Base-by-base conservation (phyloP, 768 basidiomycete species). In the Lenzites betulinus region DNA sequence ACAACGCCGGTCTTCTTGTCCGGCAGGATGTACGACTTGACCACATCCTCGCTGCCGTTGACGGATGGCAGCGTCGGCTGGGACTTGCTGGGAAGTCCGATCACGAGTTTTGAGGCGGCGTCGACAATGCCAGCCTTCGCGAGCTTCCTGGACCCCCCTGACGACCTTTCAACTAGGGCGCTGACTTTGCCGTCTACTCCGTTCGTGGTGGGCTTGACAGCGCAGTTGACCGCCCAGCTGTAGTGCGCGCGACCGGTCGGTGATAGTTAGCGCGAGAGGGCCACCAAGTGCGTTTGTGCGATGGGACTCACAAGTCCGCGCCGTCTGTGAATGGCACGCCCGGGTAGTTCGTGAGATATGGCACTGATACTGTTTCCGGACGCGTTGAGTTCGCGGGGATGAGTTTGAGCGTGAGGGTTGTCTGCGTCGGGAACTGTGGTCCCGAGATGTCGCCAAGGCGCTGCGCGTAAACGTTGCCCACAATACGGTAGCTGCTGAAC, bases 141-240 rank as follows among this genome's bases (percentile, higher is more conserved):
- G 20, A 71, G 72, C 58, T 70, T 75, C 44, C 51, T 64, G 4
- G 18, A 5, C 36, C 35, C 28, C 16, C 39, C 26, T n/a, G 15
- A 6, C 12, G 36, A 43, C 54, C 49, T 50, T 47, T 66, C 61
- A 9, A 57, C 26, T 3, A 46, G 42, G 1, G 35, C 1, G 5
- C 26, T 36, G 55, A 33, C 54, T 53, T 54, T 60, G 64, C 75
- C 62, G 62, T 86, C 82, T 16, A 80, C 70, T 3, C 83, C 84
- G 64, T 86, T 86, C 18, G 84, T 86, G 23, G 23, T 54, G 0
- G 65, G 59, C 42, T 75, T 82, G 0, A 81, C 83, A 16, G 76
- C 83, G 67, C 86, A 88, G 65, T 88, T 88, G 58, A 73, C 76
- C 1, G 64, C 74, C 85, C 85, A 88, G 77, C 84, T 87, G 64